Evolutionary conservation across 116 monocot species (phyloP), one percentile per base, ranked within the genome.

Genomic region (Iris pallida): DNA sequence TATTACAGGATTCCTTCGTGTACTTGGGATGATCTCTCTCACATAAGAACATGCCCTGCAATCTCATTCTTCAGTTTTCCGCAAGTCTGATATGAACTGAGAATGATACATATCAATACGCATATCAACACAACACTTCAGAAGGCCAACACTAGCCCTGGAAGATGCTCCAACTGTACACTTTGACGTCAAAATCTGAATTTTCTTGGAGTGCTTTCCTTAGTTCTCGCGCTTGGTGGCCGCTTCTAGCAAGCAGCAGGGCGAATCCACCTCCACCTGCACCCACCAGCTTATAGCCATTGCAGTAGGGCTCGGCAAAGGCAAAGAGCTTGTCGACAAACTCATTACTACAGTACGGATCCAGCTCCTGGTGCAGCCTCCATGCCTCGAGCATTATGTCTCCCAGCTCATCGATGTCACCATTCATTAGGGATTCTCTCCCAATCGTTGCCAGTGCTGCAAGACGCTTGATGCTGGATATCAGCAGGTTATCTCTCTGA

Each of bases 231-330:
- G 96, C 92, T 44, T 44, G 56, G 8, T 70, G 3, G 4, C 10
- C n/a, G 16, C 85, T 79, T 55, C 82, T 92, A 1, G 92, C 89
- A 11, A 97, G 87, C 18, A 92, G 67, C 70, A 96, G 71, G 10
- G 92, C 96, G 69, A 96, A 96, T 45, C 96, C 96, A 48, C 96
- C 96, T 19, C 96, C 89, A 13, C 96, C 96, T 13, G 96, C 96
- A 61, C 96, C 96, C 1, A 96, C 89, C 48, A 92, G 76, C 61
- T 96, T 96, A 69, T 96, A 96, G 19, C 92, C 92, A 46, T 74
- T 79, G 72, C 96, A 96, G 46, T 87, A 97, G 10, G 80, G 72
- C 9, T 89, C 87, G 0, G 83, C 86, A 59, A 92, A 75, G 3
- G 68, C 60, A 70, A 97, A 97, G 18, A 97, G 85, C 52, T 57